phyloP scores from a whole-genome alignment of 2,329 filamentous ascomycete species.

The Cercospora citrullina region DNA sequence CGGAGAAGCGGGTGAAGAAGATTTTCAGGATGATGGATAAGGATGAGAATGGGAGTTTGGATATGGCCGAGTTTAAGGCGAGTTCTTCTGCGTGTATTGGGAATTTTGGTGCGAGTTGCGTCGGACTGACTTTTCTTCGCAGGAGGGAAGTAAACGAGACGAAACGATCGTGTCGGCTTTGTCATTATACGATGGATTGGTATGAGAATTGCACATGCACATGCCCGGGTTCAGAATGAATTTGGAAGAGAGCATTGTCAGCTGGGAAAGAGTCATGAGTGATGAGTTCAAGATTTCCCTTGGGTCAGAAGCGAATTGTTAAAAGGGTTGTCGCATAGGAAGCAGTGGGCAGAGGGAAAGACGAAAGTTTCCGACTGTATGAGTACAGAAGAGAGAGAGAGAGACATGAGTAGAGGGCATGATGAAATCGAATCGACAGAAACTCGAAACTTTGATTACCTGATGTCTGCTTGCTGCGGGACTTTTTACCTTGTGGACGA shows the following conservation, averaged over 20 bases:
- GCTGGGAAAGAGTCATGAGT: not conserved
- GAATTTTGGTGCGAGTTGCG: too few relatives aligned
- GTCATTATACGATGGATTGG: conserved; percentile 92
- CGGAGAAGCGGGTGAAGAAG: conserved; percentile 95
- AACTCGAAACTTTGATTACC: not conserved
- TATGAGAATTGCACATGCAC: conserved; percentile 46
- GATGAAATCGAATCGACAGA: not conserved
- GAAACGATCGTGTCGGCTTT: conserved; percentile 98
- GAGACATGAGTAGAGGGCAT: not conserved
- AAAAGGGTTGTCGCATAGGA: not conserved
- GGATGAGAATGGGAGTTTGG: conserved; percentile 95
- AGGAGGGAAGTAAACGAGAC: conserved; percentile 94
- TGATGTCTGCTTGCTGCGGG: not conserved
- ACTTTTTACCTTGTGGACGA: too few relatives aligned
- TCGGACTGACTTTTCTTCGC: conserved; percentile 19
- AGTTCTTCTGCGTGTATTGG: not conserved
- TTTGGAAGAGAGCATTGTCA: not conserved
- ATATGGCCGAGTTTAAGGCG: conserved; percentile 92
- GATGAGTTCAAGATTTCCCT: not conserved
- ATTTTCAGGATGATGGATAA: conserved; percentile 99
- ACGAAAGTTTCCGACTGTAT: not conserved
- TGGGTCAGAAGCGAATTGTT: not conserved
- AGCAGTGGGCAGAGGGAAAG: not conserved
- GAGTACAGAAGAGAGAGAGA: not conserved
- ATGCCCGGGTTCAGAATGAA: too few relatives aligned